A percentile compares a stretch with the other conserved stretches of the same genome.
Evolutionary conservation across 2,329 filamentous ascomycete genomes (phyloP).

Genomic region (Verticillium nonalfalfae): DNA sequence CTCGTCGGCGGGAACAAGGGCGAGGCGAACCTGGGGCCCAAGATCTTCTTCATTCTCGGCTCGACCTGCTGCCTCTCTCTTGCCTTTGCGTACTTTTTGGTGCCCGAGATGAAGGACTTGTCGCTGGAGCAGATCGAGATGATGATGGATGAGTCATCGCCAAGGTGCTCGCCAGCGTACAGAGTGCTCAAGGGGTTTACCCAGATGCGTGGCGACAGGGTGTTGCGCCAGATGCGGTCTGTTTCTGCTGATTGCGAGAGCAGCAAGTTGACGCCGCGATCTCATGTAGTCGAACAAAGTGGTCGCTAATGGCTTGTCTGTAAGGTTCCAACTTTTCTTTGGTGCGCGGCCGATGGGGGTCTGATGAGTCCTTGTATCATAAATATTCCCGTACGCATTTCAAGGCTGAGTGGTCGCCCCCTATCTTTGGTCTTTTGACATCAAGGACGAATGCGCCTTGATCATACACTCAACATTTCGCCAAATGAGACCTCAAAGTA

Average conservation of each 20-base stretch:
- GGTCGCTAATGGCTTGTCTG: too few species aligned
- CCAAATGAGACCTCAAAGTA: too few species aligned
- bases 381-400: too few species aligned
- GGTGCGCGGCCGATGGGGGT: too few species aligned
- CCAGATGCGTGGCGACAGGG: neutral
- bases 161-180: neutral
- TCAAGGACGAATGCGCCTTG: too few species aligned
- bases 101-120: slow-evolving; percentile 71
- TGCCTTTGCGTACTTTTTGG: slow-evolving; percentile 50
- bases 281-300: neutral
- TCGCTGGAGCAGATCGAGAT: slow-evolving; percentile 69
- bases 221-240: neutral
- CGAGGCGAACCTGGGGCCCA: slow-evolving; percentile 30
- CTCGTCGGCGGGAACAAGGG: slow-evolving; percentile 53
- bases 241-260: neutral
- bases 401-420: too few species aligned
- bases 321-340: too few species aligned
- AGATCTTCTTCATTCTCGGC: slow-evolving; percentile 56
- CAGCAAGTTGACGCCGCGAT: too few species aligned
- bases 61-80: slow-evolving; percentile 48
- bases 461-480: too few species aligned
- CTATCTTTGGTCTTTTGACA: too few species aligned
- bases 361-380: too few species aligned
- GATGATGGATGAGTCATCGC: slow-evolving; percentile 30
- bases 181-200: neutral